These are phyloP conservation scores for Stachybotrys elegans DNA, from an alignment of 2,329 filamentous ascomycete genomes.

Conservation along the genomic window DNA sequence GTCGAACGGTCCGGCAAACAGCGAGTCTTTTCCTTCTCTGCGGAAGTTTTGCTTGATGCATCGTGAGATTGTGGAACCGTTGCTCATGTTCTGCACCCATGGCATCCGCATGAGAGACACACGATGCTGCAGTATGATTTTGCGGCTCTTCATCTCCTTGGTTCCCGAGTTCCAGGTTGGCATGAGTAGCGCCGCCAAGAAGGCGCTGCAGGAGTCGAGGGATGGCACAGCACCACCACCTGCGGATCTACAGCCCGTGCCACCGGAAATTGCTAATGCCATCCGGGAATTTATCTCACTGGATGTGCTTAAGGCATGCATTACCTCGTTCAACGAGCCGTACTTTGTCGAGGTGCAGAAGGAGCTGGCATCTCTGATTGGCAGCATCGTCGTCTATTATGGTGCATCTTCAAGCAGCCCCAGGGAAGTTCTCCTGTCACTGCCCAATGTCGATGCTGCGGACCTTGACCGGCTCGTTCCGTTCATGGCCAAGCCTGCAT, in stretches of 20 bases:
- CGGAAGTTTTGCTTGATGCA: slow-evolving; percentile 78
- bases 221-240: slow-evolving; percentile 15
- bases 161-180: slow-evolving; percentile 69
- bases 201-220: slow-evolving; percentile 13
- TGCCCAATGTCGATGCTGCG: slow-evolving; percentile 69
- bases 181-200: slow-evolving; percentile 22
- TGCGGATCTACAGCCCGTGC: slow-evolving; percentile 40
- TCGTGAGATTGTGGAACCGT: slow-evolving; percentile 73
- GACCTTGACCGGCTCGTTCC: slow-evolving; percentile 63
- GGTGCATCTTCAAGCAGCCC: slow-evolving; percentile 65
- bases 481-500: slow-evolving; percentile 52
- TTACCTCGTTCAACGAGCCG: slow-evolving; percentile 85
- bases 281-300: slow-evolving; percentile 87
- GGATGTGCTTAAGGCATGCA: slow-evolving; percentile 83
- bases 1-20: slow-evolving; percentile 15
- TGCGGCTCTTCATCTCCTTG: slow-evolving; percentile 80
- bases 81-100: slow-evolving; percentile 88
- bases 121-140: slow-evolving; percentile 78
- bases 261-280: slow-evolving; percentile 51
- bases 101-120: slow-evolving; percentile 86
- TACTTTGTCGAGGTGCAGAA: slow-evolving; percentile 97
- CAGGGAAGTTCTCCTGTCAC: slow-evolving; percentile 66
- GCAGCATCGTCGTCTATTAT: slow-evolving; percentile 76
- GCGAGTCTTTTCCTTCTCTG: slow-evolving; percentile 50
- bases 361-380: slow-evolving; percentile 83